These are phyloP conservation scores for Orbilia oligospora DNA, from an alignment of 2,329 filamentous ascomycete species.

Conservation along the genomic window DNA sequence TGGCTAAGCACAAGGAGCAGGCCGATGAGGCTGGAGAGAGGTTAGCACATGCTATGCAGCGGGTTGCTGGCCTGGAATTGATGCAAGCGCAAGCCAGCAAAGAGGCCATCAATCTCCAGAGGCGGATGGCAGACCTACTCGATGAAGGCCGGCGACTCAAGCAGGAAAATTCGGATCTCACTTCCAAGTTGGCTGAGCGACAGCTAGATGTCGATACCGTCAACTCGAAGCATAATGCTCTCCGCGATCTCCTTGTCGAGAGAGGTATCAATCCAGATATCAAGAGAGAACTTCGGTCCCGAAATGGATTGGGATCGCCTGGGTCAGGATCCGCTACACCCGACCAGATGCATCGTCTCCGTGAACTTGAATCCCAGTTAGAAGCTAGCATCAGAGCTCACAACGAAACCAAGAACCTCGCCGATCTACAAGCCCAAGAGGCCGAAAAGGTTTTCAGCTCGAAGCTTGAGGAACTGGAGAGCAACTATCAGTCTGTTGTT, in stretches of 20 bases:
- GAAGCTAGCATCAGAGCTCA: slow-evolving; percentile 82
- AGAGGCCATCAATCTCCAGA: slow-evolving; percentile 88
- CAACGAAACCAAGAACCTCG: slow-evolving; percentile 84
- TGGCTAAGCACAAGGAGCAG: slow-evolving; percentile 89
- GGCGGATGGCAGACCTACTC: slow-evolving; percentile 87
- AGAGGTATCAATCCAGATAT: slow-evolving; percentile 83
- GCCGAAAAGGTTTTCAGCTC: slow-evolving; percentile 92
- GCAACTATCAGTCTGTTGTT: slow-evolving; percentile 96
- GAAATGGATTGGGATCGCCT: slow-evolving; percentile 74
- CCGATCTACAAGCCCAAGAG: slow-evolving; percentile 85
- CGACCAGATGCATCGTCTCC: slow-evolving; percentile 79
- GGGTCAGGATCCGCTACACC: slow-evolving; percentile 82
- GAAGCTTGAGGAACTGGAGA: slow-evolving; percentile 92
- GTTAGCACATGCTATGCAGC: slow-evolving; percentile 91
- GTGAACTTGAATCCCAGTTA: slow-evolving; percentile 90
- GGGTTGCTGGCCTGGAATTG: slow-evolving; percentile 94
- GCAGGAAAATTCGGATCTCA: slow-evolving; percentile 83
- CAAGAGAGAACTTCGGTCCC: slow-evolving; percentile 76
- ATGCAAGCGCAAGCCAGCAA: slow-evolving; percentile 98
- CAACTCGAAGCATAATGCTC: slow-evolving; percentile 88
- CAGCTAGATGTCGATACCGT: slow-evolving; percentile 95
- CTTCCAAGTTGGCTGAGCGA: slow-evolving; percentile 84
- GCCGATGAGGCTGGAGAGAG: slow-evolving; percentile 90
- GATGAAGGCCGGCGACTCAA: slow-evolving; percentile 87
- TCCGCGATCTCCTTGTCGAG: slow-evolving; percentile 92